These are phyloP conservation scores for Fusarium nematophilum DNA, from an alignment of 2,329 filamentous ascomycete genomes.

Conservation along the genomic window DNA sequence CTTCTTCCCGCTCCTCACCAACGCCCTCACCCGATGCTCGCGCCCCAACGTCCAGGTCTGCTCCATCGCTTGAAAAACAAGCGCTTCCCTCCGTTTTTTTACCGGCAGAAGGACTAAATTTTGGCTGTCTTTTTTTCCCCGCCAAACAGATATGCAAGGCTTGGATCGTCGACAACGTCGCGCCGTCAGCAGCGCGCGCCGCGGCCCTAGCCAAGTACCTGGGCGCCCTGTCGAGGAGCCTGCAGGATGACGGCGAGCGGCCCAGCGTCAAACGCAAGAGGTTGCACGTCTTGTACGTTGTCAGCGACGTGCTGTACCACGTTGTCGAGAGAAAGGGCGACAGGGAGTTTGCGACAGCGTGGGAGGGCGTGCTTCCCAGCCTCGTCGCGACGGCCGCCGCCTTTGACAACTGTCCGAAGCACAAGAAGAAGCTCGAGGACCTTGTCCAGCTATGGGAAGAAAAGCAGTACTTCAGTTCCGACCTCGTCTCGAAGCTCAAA, in stretches of 20 bases:
- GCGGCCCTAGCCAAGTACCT: slow-evolving; percentile 81
- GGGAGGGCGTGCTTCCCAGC: slow-evolving; percentile 70
- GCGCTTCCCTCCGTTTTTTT: slow-evolving; percentile 40
- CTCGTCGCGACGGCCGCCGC: slow-evolving; percentile 69
- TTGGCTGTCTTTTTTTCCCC: slow-evolving; percentile 38
- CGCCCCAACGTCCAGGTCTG: slow-evolving; percentile 90
- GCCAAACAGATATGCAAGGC: slow-evolving; percentile 82
- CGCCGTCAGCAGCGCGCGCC: slow-evolving; percentile 73
- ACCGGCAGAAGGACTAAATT: slow-evolving; percentile 45
- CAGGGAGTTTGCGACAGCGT: slow-evolving; percentile 63
- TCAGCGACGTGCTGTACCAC: slow-evolving; percentile 84
- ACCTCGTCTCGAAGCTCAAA: slow-evolving; percentile 68
- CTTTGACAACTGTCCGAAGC: slow-evolving; percentile 71
- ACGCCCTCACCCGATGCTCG: slow-evolving; percentile 77
- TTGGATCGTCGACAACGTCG: slow-evolving; percentile 82
- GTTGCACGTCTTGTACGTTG: slow-evolving; percentile 80
- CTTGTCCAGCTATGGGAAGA: slow-evolving; percentile 79
- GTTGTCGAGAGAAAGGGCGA: slow-evolving; percentile 64
- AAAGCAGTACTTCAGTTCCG: slow-evolving; percentile 68
- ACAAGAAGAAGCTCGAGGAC: slow-evolving; percentile 71
- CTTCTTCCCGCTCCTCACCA: slow-evolving; percentile 75
- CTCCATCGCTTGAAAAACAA: slow-evolving; percentile 51
- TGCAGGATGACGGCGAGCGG: slow-evolving; percentile 45
- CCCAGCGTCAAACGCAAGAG: slow-evolving; percentile 75
- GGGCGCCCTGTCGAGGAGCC: slow-evolving; percentile 69